Base-by-base conservation (phyloP, 257 asterid species). In the Jacaranda mimosifolia region DNA sequence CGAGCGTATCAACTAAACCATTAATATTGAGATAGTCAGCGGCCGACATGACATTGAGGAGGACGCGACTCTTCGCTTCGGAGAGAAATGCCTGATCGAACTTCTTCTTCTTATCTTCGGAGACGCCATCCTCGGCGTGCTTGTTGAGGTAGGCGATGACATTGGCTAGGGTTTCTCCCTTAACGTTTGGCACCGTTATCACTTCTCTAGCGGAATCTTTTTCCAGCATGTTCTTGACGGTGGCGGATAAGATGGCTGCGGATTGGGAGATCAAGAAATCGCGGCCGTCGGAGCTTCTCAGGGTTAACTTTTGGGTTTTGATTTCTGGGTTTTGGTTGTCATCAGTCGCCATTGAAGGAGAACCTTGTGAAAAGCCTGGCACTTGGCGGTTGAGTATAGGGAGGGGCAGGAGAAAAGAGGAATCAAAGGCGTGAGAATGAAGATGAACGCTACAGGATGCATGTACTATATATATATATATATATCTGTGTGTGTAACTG, bases 21-120 rank as follows among this genome's bases (percentile, higher is more conserved):
- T 9, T 12, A 21, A 66, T 46, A 10, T 72, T 7, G 38, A 81
- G 74, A 40, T 48, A 77, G 32, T 68, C 63, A 0, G 85, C 82
- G 13, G 82, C 85, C 26, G 13, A 32, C 1, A 45, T 21, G 0
- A 75, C 7, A 1, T 48, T 51, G 48, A 53, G 57, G 12, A 72
- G 42, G 0, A 6, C 39, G 1, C 4, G 0, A 0, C n/a, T 0
- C 5, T 56, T 12, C 1, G 26, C 42, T 7, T 38, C 48, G 0
- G 45, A 32, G 13, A 72, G 59, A 65, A 71, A 81, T 40, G 57
- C 69, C 18, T 18, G 4, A 6, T 76, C 81, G 17, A 70, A 70
- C 3, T 18, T 46, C 35, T 51, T 69, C 45, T 74, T n/a, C n/a
- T 74, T 58, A 0, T 74, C 83, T 11, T 62, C 67, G 6, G 56